A percentile compares a stretch with the other conserved stretches of the same genome.
phyloP scores from a whole-genome alignment of 257 asterid genomes.

The Paulownia fortunei region DNA sequence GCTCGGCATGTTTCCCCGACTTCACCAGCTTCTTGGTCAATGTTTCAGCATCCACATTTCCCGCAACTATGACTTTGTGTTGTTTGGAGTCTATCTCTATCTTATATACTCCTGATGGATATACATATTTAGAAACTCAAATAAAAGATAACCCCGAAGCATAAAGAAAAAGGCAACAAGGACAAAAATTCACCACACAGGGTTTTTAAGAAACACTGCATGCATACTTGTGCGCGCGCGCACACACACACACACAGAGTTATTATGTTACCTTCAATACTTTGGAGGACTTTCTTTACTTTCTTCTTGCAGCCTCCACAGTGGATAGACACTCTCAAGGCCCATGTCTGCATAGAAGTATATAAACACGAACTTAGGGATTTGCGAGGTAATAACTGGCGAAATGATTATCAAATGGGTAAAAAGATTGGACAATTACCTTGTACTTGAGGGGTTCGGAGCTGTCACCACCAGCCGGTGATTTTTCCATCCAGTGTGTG shows the following conservation, averaged over 20 bases:
- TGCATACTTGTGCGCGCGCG: not conserved
- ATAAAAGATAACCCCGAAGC: not conserved
- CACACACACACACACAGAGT: not conserved
- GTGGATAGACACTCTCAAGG: conserved; percentile 70
- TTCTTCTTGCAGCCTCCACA: conserved; percentile 79
- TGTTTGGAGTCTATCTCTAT: conserved; percentile 62
- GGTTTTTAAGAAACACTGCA: not conserved
- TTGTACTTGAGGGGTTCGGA: conserved; percentile 55
- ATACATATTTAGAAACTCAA: not conserved
- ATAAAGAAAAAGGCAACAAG: not conserved
- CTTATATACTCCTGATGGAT: conserved; percentile 61
- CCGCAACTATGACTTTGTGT: conserved; percentile 63
- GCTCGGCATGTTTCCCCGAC: conserved; percentile 63
- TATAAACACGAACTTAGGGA: not conserved
- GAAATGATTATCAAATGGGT: not conserved
- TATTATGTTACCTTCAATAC: conserved; percentile 56
- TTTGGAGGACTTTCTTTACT: conserved; percentile 72
- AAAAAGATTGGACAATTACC: conserved; percentile 31
- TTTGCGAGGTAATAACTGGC: not conserved
- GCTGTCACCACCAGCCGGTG: conserved; percentile 36
- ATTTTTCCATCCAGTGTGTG: conserved; percentile 51
- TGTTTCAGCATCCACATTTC: conserved; percentile 59
- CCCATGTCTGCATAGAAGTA: conserved; percentile 60
- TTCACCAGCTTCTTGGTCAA: conserved; percentile 63
- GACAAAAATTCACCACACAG: not conserved